A percentile compares a stretch with the other conserved stretches of the same genome.
Evolutionary conservation across 2,329 filamentous ascomycete species (phyloP).

Genomic region (Triangularia setosa): DNA sequence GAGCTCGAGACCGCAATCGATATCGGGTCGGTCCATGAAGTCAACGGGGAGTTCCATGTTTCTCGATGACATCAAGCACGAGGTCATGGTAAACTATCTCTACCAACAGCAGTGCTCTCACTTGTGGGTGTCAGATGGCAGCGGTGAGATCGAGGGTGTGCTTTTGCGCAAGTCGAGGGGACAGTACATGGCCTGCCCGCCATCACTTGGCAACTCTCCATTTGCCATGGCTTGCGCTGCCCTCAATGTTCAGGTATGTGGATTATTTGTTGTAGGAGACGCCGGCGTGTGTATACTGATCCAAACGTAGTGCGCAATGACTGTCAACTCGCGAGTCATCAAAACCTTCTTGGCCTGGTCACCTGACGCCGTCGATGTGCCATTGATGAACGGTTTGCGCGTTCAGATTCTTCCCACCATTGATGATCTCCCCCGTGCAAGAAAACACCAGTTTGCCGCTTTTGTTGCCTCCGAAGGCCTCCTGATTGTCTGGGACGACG

Average conservation of each 20-base stretch:
- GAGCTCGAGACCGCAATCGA: constrained; percentile 50
- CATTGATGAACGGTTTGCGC: constrained; percentile 70
- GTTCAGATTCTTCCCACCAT: constrained; percentile 72
- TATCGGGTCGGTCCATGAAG: constrained; percentile 45
- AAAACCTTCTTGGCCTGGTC: constrained; percentile 73
- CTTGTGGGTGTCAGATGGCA: constrained; percentile 69
- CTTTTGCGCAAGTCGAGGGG: constrained; percentile 64
- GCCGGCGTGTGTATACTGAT: background rate
- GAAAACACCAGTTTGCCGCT: constrained; percentile 77
- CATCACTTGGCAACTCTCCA: constrained; percentile 56
- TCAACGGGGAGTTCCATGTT: constrained; percentile 51
- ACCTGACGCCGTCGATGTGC: constrained; percentile 69
- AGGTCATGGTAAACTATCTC: constrained; percentile 79
- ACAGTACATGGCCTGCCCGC: constrained; percentile 70
- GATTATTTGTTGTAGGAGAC: background rate
- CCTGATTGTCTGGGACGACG: constrained; percentile 79
- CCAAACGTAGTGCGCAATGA: constrained; percentile 67
- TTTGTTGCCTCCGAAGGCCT: constrained; percentile 69
- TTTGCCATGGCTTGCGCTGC: constrained; percentile 62
- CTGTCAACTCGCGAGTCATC: constrained; percentile 74
- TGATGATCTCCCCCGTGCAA: constrained; percentile 63
- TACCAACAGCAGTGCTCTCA: constrained; percentile 75
- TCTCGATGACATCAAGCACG: constrained; percentile 71
- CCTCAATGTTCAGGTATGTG: constrained; percentile 66
- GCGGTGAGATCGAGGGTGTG: constrained; percentile 67